Percentiles rank a stretch among this genome's conserved stretches.
phyloP scores from a whole-genome alignment of 2,329 filamentous ascomycete genomes.

The Sporothrix euskadiensis region DNA sequence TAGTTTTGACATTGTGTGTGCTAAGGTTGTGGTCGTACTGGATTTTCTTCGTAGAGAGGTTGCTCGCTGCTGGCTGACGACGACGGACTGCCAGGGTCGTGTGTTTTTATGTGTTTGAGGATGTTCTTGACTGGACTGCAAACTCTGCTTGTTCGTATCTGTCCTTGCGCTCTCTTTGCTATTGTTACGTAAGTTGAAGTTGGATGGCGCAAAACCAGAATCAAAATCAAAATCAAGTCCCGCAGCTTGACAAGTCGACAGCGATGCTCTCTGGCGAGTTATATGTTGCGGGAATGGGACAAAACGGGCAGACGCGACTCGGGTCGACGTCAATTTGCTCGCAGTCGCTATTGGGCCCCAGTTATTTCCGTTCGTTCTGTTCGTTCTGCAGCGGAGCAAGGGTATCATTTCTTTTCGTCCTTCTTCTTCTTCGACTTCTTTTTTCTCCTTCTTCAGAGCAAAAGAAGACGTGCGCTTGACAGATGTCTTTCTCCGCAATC shows the following conservation, averaged over 20 bases:
- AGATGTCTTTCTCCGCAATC: neutral
- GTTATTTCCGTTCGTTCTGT: neutral
- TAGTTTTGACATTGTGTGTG: slow-evolving; percentile 5
- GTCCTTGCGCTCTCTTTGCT: neutral
- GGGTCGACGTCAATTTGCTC: neutral
- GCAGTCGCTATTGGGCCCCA: neutral
- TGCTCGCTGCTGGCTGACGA: neutral
- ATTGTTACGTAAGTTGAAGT: neutral
- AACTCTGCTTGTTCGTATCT: neutral
- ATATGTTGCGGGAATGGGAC: neutral
- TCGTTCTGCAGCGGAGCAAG: neutral
- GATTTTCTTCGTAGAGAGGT: neutral
- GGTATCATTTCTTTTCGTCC: neutral
- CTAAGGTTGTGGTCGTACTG: neutral
- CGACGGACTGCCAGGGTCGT: neutral
- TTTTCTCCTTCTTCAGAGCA: neutral
- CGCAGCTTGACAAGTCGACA: neutral
- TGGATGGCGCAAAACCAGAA: neutral
- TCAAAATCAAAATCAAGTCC: neutral
- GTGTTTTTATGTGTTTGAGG: neutral
- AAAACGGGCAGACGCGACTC: neutral
- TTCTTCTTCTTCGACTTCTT: neutral
- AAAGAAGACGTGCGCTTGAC: neutral
- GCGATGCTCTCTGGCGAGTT: neutral
- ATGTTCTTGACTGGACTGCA: neutral